Conservation (phyloP, 73 alveolate genomes). For the Blepharisma japonicum region DNA sequence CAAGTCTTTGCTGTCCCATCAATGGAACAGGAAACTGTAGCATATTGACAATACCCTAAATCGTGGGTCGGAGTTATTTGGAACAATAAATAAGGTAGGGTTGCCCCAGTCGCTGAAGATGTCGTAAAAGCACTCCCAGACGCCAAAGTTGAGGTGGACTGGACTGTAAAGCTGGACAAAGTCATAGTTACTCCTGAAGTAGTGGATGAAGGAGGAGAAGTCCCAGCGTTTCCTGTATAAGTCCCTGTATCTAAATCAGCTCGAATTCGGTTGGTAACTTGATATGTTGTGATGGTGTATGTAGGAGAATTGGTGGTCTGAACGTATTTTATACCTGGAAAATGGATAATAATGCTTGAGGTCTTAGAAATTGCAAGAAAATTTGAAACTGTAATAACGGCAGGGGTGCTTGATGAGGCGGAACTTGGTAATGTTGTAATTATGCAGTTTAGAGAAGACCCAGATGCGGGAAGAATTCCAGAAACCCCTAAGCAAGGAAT, state of each 20-base stretch:
- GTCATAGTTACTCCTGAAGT: background rate
- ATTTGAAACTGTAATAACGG: background rate
- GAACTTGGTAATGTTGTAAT: conserved; percentile 19
- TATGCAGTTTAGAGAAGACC: background rate
- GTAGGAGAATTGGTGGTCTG: background rate
- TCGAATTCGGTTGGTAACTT: conserved; percentile 8
- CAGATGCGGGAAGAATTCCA: background rate
- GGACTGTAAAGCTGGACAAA: background rate
- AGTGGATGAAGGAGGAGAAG: background rate
- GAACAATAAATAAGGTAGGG: background rate
- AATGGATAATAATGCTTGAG: background rate
- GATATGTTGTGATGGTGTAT: conserved; percentile 5
- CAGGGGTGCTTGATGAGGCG: conserved; percentile 15
- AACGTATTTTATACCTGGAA: conserved; percentile 12
- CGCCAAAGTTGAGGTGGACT: background rate
- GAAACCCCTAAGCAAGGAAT: conserved; percentile 23
- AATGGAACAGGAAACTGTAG: background rate
- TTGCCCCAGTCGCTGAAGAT: background rate
- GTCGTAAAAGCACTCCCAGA: conserved; percentile 19
- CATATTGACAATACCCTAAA: conserved; percentile 18
- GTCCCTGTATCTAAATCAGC: conserved; percentile 2
- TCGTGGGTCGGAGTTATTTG: conserved; percentile 1
- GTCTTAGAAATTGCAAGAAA: conserved; percentile 10
- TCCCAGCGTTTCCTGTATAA: background rate
- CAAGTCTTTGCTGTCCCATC: conserved; percentile 16